Evolutionary conservation across 2,329 filamentous ascomycete species (phyloP).

Genomic region (Pseudocercospora fijiensis): DNA sequence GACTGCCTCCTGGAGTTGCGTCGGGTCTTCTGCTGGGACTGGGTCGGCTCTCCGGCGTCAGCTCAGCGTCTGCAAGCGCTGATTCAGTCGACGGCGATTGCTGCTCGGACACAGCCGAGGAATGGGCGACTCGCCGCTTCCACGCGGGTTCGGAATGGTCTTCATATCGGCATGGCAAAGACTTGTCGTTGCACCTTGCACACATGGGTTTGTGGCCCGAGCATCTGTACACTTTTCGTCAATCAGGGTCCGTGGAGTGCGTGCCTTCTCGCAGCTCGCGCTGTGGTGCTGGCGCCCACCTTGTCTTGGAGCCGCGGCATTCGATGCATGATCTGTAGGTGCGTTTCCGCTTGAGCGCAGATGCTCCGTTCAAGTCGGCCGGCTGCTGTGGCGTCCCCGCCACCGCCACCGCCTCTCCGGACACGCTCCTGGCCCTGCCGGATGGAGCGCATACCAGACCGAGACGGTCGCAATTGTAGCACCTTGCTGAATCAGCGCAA

Average conservation of each 20-base stretch:
- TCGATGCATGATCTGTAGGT: slow-evolving; percentile 27
- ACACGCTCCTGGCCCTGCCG: slow-evolving; percentile 14
- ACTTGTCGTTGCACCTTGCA: slow-evolving; percentile 26
- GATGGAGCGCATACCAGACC: slow-evolving; percentile 25
- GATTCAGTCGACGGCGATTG: slow-evolving; percentile 14
- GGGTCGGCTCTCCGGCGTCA: slow-evolving; percentile 15
- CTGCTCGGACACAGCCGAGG: slow-evolving; percentile 11
- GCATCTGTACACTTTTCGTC: slow-evolving; percentile 13
- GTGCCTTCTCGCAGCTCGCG: neutral
- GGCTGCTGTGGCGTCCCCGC: neutral
- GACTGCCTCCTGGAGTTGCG: slow-evolving; percentile 19
- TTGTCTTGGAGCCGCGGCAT: slow-evolving; percentile 27
- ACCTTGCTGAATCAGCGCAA: slow-evolving; percentile 1
- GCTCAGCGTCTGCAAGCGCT: slow-evolving; percentile 7
- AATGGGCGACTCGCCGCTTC: slow-evolving; percentile 24
- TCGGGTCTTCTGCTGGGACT: slow-evolving; percentile 20
- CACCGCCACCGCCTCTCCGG: slow-evolving; percentile 6
- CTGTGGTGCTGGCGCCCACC: neutral
- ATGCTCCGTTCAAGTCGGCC: slow-evolving; percentile 1
- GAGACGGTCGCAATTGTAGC: slow-evolving; percentile 28
- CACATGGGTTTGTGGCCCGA: slow-evolving; percentile 29
- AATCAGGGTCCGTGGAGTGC: too few species aligned
- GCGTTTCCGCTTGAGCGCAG: slow-evolving; percentile 26
- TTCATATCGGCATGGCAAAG: slow-evolving; percentile 25
- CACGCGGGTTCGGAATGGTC: slow-evolving; percentile 29